Base-by-base conservation (phyloP, 2,329 filamentous ascomycete genomes). In the Clonostachys sp. region DNA sequence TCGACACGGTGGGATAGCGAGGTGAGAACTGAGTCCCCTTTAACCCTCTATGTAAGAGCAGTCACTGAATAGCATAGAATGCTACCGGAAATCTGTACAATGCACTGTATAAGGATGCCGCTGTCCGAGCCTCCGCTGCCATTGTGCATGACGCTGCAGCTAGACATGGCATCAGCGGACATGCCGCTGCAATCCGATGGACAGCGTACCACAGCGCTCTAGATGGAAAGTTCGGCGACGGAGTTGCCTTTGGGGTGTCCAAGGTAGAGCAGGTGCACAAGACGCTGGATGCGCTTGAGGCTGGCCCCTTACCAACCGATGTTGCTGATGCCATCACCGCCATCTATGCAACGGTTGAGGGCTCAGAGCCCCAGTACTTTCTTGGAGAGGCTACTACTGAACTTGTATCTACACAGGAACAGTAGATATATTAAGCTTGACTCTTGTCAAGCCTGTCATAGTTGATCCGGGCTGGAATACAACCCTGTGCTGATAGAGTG, bases 131-230 rank as follows among this genome's bases (percentile, higher is more conserved):
- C 0, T 60, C 62, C 2, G 54, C 59, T 2, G 57, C 61, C 24
- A 55, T 50, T 6, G 62, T 59, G 3, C 46, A 55, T 13, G 49
- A 52, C 2, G 56, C 57, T 1, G 61, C 62, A 2, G 49, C 52
- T 8, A 61, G 62, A 50, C 55, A 70, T 49, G 61, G 59, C 12
- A 67, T 72, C 36, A 58, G 46, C 35, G 66, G 62, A 3, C 68
- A 72, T 46, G 67, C 63, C 2, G 68, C 67, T 1, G 66, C 71
- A 5, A 56, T 73, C 12, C 60, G 71, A 5, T 74, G 71, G 71
- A 61, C 61, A 2, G 55, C 56, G 6, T 58, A 66, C 45, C 68
- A 73, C 49, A 61, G 66, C 34, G 45, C 52, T 18, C 55, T 74
- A 2, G 48, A 58, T 13, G 51, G 44, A 1, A 48, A 53, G 6